Percentiles rank a stretch among this genome's conserved stretches.
phyloP scores from a whole-genome alignment of 129 eudicot genomes.

The Deinandra increscens region DNA sequence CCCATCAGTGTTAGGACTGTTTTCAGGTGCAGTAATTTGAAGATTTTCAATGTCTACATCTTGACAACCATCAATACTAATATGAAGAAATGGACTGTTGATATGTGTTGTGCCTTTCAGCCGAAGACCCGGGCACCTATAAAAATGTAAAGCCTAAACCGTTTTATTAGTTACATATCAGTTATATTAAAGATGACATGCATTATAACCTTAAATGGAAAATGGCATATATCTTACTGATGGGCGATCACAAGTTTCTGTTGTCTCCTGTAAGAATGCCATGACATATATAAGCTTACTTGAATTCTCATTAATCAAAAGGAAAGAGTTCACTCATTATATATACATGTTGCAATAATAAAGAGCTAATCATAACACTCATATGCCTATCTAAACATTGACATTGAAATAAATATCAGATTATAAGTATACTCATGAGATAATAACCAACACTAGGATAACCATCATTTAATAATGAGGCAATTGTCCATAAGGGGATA shows the following conservation, averaged over 20 bases:
- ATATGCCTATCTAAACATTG: too few relatives aligned
- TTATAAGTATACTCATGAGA: too few relatives aligned
- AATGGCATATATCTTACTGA: slow-evolving; percentile 27
- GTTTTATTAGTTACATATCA: slow-evolving; percentile 1
- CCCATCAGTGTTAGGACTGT: slow-evolving; percentile 58
- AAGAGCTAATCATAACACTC: too few relatives aligned
- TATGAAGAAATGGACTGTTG: slow-evolving; percentile 45
- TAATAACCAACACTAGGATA: too few relatives aligned
- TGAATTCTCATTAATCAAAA: too few relatives aligned
- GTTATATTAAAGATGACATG: not conserved
- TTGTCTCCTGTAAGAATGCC: slow-evolving; percentile 24
- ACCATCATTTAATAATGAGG: too few relatives aligned
- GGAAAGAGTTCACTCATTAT: too few relatives aligned
- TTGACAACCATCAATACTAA: slow-evolving; percentile 24
- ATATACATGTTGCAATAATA: too few relatives aligned
- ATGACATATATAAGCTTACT: not conserved
- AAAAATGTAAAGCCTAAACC: slow-evolving; percentile 48
- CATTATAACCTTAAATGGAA: not conserved
- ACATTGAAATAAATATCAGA: too few relatives aligned
- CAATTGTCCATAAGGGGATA: too few relatives aligned
- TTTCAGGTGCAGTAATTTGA: slow-evolving; percentile 36
- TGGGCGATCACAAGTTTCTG: slow-evolving; percentile 26
- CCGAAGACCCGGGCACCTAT: slow-evolving; percentile 42
- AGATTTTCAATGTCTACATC: slow-evolving; percentile 25
- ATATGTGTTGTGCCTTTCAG: slow-evolving; percentile 34